Evolutionary conservation across 257 asterid genomes (phyloP), one percentile per base, ranked within the genome.

Genomic region (Salvia splendens): DNA sequence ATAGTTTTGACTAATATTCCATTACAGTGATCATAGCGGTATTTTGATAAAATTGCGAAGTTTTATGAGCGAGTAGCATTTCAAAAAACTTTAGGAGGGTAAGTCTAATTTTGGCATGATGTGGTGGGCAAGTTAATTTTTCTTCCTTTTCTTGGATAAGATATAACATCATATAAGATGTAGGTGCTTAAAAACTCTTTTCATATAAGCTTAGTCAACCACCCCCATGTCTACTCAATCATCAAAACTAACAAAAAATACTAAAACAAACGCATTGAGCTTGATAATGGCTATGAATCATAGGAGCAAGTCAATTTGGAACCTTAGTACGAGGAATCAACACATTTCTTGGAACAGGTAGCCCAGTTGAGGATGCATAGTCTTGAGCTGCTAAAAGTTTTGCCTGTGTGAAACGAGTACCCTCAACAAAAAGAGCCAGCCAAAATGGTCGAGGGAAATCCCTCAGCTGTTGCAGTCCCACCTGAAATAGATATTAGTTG

Each of bases 291-390:
- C 20, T 12, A 64, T 63, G 33, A 55, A 61, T 63, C 69, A 35
- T 40, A 74, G 65, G 57, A 68, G 70, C 10, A 15, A 17, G 68
- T 64, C 54, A 54, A 45, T 14, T 59, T 46, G 70, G 50, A 70
- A 94, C 99, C 99, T 94, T 94, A 12, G 97, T 94, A 62, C 99
- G 96, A 43, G 99, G 99, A 70, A 94, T 87, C 83, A 88, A 75
- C 67, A 94, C 96, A 79, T 94, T 88, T 80, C 82, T 84, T 67
- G 99, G 97, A 69, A 94, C 75, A 68, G 95, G 96, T 73, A 86
- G 72, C 71, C 96, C 95, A 3, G 75, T 69, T 47, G 91, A 84
- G 67, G 89, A 78, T 55, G 99, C 99, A 46, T 91, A 94, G 77
- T 94, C 97, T 73, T 88, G 97, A 73, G 99, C 97, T 38, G 96